These are phyloP conservation scores for Candida maesae DNA, from an alignment of 805 yeast species.

Conservation along the genomic window DNA sequence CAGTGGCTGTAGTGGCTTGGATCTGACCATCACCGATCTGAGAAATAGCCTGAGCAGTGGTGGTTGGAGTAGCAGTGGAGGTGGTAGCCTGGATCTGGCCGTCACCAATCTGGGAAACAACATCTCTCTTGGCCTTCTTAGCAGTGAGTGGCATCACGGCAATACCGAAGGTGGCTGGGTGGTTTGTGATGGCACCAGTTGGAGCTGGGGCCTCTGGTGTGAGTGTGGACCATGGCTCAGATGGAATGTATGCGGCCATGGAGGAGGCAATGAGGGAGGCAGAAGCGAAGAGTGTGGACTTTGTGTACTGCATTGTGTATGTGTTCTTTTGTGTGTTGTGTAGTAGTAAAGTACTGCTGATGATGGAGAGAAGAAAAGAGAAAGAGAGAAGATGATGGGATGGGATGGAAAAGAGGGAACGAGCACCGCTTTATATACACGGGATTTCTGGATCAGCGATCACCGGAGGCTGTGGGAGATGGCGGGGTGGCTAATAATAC, in stretches of 20 bases:
- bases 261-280: constrained; percentile 46
- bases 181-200: constrained; percentile 35
- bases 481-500: too few relatives aligned
- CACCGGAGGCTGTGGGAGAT: too few relatives aligned
- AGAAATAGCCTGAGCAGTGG: constrained; percentile 29
- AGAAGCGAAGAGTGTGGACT: constrained; percentile 31
- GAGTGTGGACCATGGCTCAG: constrained; percentile 45
- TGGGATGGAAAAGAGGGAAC: background rate
- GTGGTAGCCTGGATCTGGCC: constrained; percentile 56
- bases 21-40: constrained; percentile 47
- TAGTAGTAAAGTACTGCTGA: background rate
- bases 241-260: constrained; percentile 61
- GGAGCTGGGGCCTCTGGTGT: constrained; percentile 37
- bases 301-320: constrained; percentile 38
- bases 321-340: background rate
- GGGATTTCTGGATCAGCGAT: too few relatives aligned
- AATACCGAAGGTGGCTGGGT: constrained; percentile 38
- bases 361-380: background rate
- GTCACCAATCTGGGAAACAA: constrained; percentile 55
- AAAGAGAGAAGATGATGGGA: background rate
- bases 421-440: constrained; percentile 7
- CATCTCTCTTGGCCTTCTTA: constrained; percentile 35
- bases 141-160: constrained; percentile 35
- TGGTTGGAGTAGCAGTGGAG: constrained; percentile 34
- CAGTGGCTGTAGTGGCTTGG: constrained; percentile 28